Conservation (phyloP, 345 rosid species). For the Conringia planisiliqua region DNA sequence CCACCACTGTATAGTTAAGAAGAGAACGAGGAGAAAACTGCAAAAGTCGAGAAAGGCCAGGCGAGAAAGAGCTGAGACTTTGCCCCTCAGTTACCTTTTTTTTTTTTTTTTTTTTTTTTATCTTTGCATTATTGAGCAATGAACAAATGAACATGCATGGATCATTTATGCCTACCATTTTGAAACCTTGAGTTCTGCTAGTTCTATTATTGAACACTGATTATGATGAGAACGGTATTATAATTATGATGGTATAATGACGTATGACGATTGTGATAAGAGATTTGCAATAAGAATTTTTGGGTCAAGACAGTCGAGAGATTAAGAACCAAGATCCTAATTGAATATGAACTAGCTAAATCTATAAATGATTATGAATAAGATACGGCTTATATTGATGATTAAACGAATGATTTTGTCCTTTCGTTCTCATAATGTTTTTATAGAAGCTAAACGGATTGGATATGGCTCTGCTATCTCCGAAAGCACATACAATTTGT, state of each 20-base stretch:
- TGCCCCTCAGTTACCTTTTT: conserved; percentile 3
- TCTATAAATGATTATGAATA: neutral
- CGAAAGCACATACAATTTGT: too few relatives aligned
- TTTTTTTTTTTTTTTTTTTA: too few relatives aligned
- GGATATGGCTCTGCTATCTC: too few relatives aligned
- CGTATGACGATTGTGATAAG: too few relatives aligned
- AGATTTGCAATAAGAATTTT: neutral
- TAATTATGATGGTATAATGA: neutral
- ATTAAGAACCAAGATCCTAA: neutral
- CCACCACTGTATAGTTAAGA: conserved; percentile 13
- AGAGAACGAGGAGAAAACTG: conserved; percentile 29
- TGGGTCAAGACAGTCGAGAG: neutral
- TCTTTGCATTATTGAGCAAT: conserved; percentile 25
- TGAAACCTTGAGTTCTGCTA: neutral
- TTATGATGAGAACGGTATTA: neutral
- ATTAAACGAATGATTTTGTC: too few relatives aligned
- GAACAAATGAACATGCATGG: conserved; percentile 25
- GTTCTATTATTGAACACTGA: neutral
- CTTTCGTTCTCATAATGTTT: too few relatives aligned
- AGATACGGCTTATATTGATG: too few relatives aligned
- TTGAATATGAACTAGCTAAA: neutral
- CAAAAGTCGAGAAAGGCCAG: conserved; percentile 29
- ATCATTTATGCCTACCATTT: too few relatives aligned
- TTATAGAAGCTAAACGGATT: too few relatives aligned
- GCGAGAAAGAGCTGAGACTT: conserved; percentile 30